Evolutionary conservation across 768 basidiomycete species (phyloP).

Genomic region (Mycena kentingensis): DNA sequence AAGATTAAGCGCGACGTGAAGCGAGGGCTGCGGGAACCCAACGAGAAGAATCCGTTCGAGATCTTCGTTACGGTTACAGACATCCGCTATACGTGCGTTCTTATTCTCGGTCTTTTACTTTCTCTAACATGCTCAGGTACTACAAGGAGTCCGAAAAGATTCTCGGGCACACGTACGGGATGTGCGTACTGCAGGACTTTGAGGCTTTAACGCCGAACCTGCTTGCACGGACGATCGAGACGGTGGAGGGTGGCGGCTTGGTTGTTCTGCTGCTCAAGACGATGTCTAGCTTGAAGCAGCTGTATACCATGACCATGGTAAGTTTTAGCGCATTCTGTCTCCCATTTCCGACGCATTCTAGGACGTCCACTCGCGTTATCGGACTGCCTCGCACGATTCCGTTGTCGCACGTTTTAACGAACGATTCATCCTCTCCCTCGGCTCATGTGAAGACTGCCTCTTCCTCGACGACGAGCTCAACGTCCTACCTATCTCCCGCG

Average conservation of each 20-base stretch:
- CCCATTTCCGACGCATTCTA: conserved; percentile 31
- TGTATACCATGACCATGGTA: conserved; percentile 89
- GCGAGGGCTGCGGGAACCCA: conserved; percentile 88
- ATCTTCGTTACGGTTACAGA: conserved; percentile 99
- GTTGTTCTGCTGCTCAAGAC: conserved; percentile 91
- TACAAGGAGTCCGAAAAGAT: conserved; percentile 98
- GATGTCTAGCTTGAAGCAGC: conserved; percentile 88
- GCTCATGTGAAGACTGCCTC: conserved; percentile 89
- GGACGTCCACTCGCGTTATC: conserved; percentile 95
- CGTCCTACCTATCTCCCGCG: conserved; percentile 92
- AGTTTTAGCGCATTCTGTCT: conserved; percentile 14
- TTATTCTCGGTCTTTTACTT: background rate
- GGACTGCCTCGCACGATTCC: conserved; percentile 86
- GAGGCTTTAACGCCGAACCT: conserved; percentile 98
- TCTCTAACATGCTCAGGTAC: conserved; percentile 54
- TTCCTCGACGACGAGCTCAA: conserved; percentile 98
- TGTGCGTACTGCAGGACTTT: conserved; percentile 96
- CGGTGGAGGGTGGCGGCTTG: conserved; percentile 92
- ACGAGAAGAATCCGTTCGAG: conserved; percentile 97
- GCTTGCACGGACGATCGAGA: conserved; percentile 95
- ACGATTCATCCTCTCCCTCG: conserved; percentile 95
- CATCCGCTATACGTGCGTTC: conserved; percentile 89
- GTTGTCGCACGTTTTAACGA: conserved; percentile 98
- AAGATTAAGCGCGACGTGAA: conserved; percentile 97
- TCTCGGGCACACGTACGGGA: conserved; percentile 95